Evolutionary conservation across 2,329 filamentous ascomycete species (phyloP), one percentile per base, ranked within the genome.

Genomic region (Trichoderma sp.): DNA sequence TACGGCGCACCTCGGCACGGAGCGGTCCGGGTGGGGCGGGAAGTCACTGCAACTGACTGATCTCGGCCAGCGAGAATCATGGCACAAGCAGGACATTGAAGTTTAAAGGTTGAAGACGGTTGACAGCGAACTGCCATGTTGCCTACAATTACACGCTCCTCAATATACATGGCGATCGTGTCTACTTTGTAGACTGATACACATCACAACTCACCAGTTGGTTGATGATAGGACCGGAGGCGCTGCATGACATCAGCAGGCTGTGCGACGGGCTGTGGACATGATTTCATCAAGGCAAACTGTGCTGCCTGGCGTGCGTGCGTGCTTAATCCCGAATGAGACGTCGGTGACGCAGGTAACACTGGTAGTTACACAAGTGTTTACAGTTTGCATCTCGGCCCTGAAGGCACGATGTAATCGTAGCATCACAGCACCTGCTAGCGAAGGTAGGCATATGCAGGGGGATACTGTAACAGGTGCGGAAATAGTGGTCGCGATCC

Each of bases 11-110:
- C 25, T 37, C 59, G 45, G 45, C 59, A 53, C 59, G 59, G 59
- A 63, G 59, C 59, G 45, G 32, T 53, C 45, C 59, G 45, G 59
- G 59, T 63, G 45, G 59, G 59, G 42, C 59, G 19, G 29, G 42
- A 48, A 48, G 42, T 10, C 42, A 48, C 42, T 22, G n/a, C 29
- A 29, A 29, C 29, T 29, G 4, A 7, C 29, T 4, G 29, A 29
- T 48, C 42, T 48, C 42, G 19, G 10, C 4, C 19, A 2, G 13
- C 1, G 35, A 42, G 22, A 42, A 58, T 42, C 25, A 29, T 6
- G 2, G 2, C 42, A 13, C 42, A 48, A 19, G 42, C 42, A 48
- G 3, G n/a, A 48, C 10, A 13, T 13, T 48, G 19, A 48, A 48
- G 42, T 48, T 13, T 22, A 19, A 19, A 19, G 39, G 9, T n/a